phyloP scores from a whole-genome alignment of 176 grass and related monocot species.

The Raddia distichophylla region DNA sequence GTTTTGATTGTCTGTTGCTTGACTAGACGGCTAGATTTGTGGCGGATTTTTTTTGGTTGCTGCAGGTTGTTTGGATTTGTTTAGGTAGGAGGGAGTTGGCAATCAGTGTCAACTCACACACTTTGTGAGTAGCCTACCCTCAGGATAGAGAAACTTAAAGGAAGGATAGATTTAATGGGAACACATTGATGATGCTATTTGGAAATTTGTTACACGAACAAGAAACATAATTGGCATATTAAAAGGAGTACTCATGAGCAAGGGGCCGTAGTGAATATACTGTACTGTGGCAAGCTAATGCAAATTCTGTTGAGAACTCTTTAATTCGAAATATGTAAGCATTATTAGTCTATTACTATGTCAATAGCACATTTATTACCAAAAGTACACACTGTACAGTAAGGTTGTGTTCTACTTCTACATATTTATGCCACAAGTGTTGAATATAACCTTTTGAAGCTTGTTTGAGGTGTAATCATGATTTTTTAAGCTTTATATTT shows the following conservation, averaged over 20 bases:
- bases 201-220: not conserved
- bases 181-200: not conserved
- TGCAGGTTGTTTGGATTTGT: constrained; percentile 25
- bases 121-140: not conserved
- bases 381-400: not conserved
- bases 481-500: not conserved
- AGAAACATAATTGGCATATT: no score
- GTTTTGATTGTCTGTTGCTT: not conserved
- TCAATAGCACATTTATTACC: not conserved
- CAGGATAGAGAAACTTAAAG: not conserved
- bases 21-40: not conserved
- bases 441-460: not conserved
- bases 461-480: not conserved
- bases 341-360: not conserved
- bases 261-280: not conserved
- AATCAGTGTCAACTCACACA: constrained; percentile 12
- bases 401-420: no score
- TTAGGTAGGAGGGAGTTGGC: constrained; percentile 39
- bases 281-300: not conserved
- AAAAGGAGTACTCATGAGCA: not conserved
- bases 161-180: constrained; percentile 1
- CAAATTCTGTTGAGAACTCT: not conserved
- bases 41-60: not conserved
- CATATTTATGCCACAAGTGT: not conserved
- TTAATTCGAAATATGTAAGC: not conserved